Percentiles rank a stretch among this genome's conserved stretches.
These are phyloP conservation scores for Oryza punctata DNA, from an alignment of 176 grass and related monocot species.

Conservation along the genomic window DNA sequence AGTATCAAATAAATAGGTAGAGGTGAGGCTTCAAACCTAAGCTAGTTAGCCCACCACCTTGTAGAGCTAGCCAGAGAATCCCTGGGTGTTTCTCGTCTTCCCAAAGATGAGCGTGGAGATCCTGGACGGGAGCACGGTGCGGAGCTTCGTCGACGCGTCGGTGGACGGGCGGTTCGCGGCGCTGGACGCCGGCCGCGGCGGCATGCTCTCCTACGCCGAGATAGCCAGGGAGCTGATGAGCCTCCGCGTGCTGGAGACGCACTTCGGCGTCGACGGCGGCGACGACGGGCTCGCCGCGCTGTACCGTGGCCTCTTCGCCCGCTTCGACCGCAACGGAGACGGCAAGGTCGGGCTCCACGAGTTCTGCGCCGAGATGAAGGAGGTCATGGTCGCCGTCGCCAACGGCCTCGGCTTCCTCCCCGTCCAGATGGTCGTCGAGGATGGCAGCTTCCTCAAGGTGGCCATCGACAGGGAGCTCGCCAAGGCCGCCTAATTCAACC, in stretches of 20 bases:
- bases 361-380: conserved; percentile 62
- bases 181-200: conserved; percentile 51
- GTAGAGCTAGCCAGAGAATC: too few species aligned
- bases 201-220: conserved; percentile 58
- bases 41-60: too few species aligned
- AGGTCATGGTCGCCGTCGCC: conserved; percentile 70
- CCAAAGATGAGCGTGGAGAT: too few species aligned
- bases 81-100: too few species aligned
- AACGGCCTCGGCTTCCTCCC: conserved; percentile 58
- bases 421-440: conserved; percentile 74
- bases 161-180: conserved; percentile 55
- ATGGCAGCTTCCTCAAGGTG: conserved; percentile 71
- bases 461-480: conserved; percentile 64
- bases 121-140: conserved; percentile 23
- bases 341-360: conserved; percentile 55
- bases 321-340: conserved; percentile 65
- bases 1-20: too few species aligned
- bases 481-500: background rate
- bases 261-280: conserved; percentile 48
- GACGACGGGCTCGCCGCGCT: conserved; percentile 32
- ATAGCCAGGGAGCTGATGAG: conserved; percentile 58
- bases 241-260: conserved; percentile 50
- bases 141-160: conserved; percentile 47
- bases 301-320: conserved; percentile 53
- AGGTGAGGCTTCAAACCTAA: too few species aligned